Evolutionary conservation across 1,284 basidiomycete genomes (phyloP).

Genomic region (Papiliotrema flavescens): DNA sequence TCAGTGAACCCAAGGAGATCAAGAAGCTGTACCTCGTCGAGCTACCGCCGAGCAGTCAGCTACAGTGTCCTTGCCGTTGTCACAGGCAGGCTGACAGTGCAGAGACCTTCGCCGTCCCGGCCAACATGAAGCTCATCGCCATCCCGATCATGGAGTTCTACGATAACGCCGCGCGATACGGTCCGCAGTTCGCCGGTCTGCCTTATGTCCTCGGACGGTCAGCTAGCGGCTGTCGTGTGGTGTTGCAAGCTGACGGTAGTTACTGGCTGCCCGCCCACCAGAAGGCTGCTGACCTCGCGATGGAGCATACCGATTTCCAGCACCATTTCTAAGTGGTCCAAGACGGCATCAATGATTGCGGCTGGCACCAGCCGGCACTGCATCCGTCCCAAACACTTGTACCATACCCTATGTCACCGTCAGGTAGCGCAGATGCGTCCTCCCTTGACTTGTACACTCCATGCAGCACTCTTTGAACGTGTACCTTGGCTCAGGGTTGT

Average conservation of each 20-base stretch:
- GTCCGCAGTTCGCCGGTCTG: constrained; percentile 89
- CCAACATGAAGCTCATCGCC: constrained; percentile 97
- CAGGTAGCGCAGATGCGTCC: too few species aligned
- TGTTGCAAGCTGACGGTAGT: not conserved
- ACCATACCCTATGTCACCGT: too few species aligned
- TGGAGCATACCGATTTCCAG: not conserved
- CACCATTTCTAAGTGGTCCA: not conserved
- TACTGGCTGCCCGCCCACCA: constrained; percentile 7
- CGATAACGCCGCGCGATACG: constrained; percentile 92
- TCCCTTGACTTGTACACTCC: too few species aligned
- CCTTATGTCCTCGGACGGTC: constrained; percentile 88
- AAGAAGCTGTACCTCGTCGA: constrained; percentile 95
- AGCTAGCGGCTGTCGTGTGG: constrained; percentile 24
- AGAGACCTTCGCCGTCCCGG: constrained; percentile 94
- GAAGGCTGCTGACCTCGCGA: not conserved
- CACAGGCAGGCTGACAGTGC: constrained; percentile 4
- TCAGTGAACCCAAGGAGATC: constrained; percentile 96
- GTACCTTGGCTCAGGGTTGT: too few species aligned
- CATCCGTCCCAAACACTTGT: too few species aligned
- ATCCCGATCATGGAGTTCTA: constrained; percentile 96
- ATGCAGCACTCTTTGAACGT: too few species aligned
- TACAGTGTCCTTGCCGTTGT: not conserved
- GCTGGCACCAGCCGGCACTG: too few species aligned
- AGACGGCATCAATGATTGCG: too few species aligned
- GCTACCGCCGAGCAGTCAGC: constrained; percentile 78